Base-by-base conservation (phyloP, 139 green algal species). In the Asterochloris erici region DNA sequence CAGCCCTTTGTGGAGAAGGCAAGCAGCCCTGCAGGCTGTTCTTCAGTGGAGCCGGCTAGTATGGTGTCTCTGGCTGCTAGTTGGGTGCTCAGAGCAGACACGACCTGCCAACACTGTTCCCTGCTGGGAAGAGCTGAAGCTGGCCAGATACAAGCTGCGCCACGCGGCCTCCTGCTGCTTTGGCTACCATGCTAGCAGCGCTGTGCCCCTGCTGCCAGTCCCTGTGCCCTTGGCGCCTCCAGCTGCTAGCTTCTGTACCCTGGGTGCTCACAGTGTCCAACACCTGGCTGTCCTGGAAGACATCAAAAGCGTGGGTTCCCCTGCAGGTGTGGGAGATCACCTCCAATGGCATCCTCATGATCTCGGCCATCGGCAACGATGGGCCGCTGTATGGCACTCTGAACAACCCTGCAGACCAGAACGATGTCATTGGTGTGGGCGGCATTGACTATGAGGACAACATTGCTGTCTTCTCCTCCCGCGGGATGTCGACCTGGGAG, bases 1-100 rank as follows among this genome's bases (percentile, higher is more conserved):
- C 73, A 86, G n/a, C 97, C 97, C 0, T 99, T 99, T 88, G 96
- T 99, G 19, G 97, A 99, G 69, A 99, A 99, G 93, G 93, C 96
- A 13, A 54, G 38, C 38, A 54, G 38, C 38, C 38, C 38, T 54
- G 38, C 15, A 68, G 47, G 10, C 28, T 29, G 27, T 27, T 2
- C 66, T 73, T 24, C 23, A 10, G 19, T 73, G n/a, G n/a, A n/a
- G n/a, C n/a, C n/a, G n/a, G n/a, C 21, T 73, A 27, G 66, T 9
- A 73, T 73, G 66, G 66, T 23, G 66, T 73, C 66, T 73, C 23
- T 73, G 23, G 23, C 66, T 27, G 19, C 66, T 23, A 9, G 6
- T 54, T 54, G 2, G 6, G 38, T 54, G 38, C 38, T 54, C 38
- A 2, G 38, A 54, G 38, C 38, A 54, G 6, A 54, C 38, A 10